Evolutionary conservation across 805 yeast genomes (phyloP), one percentile per base, ranked within the genome.

Genomic region (Teunomyces aglyptinius): DNA sequence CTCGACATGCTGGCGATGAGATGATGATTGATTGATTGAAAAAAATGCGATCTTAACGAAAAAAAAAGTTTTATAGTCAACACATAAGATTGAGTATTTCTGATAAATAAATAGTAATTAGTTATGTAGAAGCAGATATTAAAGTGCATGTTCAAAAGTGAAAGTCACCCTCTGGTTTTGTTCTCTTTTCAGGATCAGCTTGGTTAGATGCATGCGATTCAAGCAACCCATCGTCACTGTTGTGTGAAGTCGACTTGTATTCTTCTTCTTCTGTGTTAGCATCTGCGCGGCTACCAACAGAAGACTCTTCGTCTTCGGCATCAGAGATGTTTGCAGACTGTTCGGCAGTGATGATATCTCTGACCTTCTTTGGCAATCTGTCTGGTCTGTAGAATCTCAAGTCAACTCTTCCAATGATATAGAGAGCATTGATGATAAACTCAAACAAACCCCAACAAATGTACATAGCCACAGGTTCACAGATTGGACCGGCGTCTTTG

Each of bases 331-430:
- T 29, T 11, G 27, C 42, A 3, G 73, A 61, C 49, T 70, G 76
- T 47, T 71, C 73, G 3, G 76, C 76, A 3, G 77, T 71, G 33
- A 71, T 61, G 45, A 71, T 71, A 13, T 62, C 54, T 51, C 75
- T 59, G 44, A 71, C 73, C 43, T 60, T 64, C 36, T 58, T 56
- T 11, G 73, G 76, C 48, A 80, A 67, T 39, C 63, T 65, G 62
- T 85, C 91, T 13, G 94, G 92, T 64, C 87, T 81, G 74, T 86
- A 86, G 67, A 86, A 86, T 62, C 94, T 75, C 57, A 86, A 71
- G 61, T 86, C 94, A 43, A 83, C 80, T 61, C 95, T 77, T 13
- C 83, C 81, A 29, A 82, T 57, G 46, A 86, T 61, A 59, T 82
- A 84, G 28, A 83, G 51, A 7, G 81, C 45, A 52, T 82, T 77